These are phyloP conservation scores for Citrus mangshanensis DNA, from an alignment of 345 rosid genomes.

Conservation along the genomic window DNA sequence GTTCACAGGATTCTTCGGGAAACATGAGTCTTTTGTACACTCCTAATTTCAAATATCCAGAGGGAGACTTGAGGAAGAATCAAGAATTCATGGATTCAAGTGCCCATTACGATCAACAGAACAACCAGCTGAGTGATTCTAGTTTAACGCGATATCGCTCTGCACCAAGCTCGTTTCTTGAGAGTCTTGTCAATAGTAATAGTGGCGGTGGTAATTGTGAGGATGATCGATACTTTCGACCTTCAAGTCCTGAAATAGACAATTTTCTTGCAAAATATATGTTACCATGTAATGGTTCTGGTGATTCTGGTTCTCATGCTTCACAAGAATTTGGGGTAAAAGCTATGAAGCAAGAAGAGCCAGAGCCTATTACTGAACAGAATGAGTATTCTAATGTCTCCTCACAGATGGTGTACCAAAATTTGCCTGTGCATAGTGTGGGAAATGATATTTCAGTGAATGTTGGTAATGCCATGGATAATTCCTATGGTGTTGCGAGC, in stretches of 20 bases:
- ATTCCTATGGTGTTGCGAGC: constrained; percentile 15
- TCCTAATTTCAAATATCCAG: constrained; percentile 27
- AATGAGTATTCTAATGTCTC: constrained; percentile 23
- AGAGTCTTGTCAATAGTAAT: constrained; percentile 20
- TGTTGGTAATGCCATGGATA: constrained; percentile 15
- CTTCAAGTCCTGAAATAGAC: constrained; percentile 53
- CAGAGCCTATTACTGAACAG: constrained; percentile 14
- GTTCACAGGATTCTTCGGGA: constrained; percentile 17
- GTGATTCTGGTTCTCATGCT: constrained; percentile 28
- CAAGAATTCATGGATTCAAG: constrained; percentile 37
- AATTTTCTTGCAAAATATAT: constrained; percentile 30
- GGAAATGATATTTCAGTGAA: constrained; percentile 14
- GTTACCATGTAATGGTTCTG: constrained; percentile 25
- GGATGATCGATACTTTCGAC: constrained; percentile 24
- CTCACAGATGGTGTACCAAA: constrained; percentile 26
- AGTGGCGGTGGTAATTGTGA: constrained; percentile 21
- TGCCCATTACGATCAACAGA: constrained; percentile 18
- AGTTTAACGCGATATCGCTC: constrained; percentile 37
- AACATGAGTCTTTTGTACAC: constrained; percentile 43
- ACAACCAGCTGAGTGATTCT: constrained; percentile 26
- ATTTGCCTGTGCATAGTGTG: constrained; percentile 3
- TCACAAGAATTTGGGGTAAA: constrained; percentile 35
- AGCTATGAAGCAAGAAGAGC: constrained; percentile 37
- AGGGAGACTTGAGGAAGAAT: constrained; percentile 37
- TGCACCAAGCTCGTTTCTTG: constrained; percentile 44